These are phyloP conservation scores for Remersonia thermophila DNA, from an alignment of 2,329 filamentous ascomycete species.

Conservation along the genomic window DNA sequence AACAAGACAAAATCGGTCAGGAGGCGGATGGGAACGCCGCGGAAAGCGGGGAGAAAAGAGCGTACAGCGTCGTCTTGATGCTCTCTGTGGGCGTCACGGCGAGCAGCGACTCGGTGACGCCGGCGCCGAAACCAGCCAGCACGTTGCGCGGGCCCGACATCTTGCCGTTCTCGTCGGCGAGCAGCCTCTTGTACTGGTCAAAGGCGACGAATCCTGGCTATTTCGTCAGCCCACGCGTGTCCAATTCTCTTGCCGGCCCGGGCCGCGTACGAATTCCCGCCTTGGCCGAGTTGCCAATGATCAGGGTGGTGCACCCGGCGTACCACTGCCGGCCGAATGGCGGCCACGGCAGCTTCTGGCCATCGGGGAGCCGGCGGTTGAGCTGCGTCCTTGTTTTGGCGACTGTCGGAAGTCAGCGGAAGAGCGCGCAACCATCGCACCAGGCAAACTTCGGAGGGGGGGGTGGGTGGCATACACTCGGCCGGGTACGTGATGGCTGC, in stretches of 20 bases:
- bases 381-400: conserved; percentile 92
- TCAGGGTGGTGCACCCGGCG: conserved; percentile 90
- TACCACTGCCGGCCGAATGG: conserved; percentile 94
- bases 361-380: conserved; percentile 68
- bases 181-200: conserved; percentile 77
- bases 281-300: conserved; percentile 93
- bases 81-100: conserved; percentile 96
- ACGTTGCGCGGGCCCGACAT: conserved; percentile 85
- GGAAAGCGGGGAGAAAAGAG: conserved; percentile 1
- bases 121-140: conserved; percentile 85
- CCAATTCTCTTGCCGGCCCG: too few species aligned
- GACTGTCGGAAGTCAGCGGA: conserved; percentile 37
- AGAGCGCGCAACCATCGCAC: too few species aligned
- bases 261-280: conserved; percentile 83
- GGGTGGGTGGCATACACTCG: conserved; percentile 54
- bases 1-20: neutral
- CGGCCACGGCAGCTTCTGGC: conserved; percentile 86
- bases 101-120: conserved; percentile 82
- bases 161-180: conserved; percentile 74
- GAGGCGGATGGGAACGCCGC: neutral
- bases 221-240: too few species aligned
- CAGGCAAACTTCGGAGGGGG: conserved; percentile 3
- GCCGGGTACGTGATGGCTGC: conserved; percentile 80
- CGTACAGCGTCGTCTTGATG: conserved; percentile 87
- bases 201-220: conserved; percentile 83